Percentiles rank a stretch among this genome's conserved stretches.
Evolutionary conservation across 1,284 basidiomycete genomes (phyloP).

Genomic region (Ganoderma meredithae): DNA sequence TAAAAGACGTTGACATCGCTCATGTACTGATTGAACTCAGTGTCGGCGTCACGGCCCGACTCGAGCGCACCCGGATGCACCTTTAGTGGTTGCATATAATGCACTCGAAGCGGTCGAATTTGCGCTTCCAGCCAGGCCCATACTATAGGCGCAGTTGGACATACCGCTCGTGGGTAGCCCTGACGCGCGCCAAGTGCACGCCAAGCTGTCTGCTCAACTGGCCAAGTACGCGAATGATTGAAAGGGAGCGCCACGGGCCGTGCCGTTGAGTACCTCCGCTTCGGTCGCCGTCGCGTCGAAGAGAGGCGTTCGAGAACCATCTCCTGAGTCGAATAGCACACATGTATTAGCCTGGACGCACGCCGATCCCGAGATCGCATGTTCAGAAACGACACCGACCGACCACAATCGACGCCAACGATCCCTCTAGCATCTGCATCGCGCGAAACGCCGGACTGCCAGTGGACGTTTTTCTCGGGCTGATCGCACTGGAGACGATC

Average conservation of each 20-base stretch:
- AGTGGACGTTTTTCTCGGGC: no score
- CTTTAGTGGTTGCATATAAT: no score
- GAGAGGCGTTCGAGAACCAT: no score
- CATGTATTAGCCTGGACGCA: no score
- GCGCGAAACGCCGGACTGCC: no score
- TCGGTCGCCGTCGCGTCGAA: no score
- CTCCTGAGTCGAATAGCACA: constrained; percentile 7
- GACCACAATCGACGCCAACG: constrained; percentile 11
- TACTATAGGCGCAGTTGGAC: no score
- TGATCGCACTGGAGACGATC: no score
- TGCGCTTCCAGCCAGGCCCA: constrained; percentile 30
- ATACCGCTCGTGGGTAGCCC: constrained; percentile 16
- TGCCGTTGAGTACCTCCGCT: constrained; percentile 35
- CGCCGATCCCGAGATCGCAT: no score
- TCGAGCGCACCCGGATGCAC: no score
- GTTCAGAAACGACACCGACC: constrained; percentile 1
- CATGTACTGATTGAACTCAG: neutral
- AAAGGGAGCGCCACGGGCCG: constrained; percentile 25
- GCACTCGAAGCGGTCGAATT: constrained; percentile 23
- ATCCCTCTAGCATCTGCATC: no score
- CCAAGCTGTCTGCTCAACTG: constrained; percentile 31
- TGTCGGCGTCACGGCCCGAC: neutral
- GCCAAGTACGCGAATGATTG: neutral
- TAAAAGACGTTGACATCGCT: neutral
- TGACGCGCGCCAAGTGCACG: constrained; percentile 46